A percentile compares a stretch with the other conserved stretches of the same genome.
Conservation (phyloP, 352 stramenopile genomes). For the Globisporangium heterothallicum region DNA sequence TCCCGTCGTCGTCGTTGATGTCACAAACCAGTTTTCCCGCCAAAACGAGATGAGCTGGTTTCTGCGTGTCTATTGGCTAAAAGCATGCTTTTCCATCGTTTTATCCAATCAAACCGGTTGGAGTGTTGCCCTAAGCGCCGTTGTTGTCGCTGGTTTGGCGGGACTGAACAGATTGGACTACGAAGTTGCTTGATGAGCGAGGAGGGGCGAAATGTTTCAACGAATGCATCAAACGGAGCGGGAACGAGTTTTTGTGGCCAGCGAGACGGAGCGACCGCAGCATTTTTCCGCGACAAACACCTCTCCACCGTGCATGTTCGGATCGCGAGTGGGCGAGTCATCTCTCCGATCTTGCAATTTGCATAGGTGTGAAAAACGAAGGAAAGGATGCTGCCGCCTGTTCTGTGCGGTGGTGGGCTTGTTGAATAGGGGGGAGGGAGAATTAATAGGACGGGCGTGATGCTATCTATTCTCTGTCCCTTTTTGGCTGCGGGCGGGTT, state of each 20-base stretch:
- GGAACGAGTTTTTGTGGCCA: too few species aligned
- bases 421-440: too few species aligned
- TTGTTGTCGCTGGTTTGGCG: conserved; percentile 1
- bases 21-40: conserved; percentile 9
- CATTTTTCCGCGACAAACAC: neutral
- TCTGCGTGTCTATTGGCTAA: neutral
- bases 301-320: neutral
- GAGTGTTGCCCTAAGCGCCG: conserved; percentile 1
- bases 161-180: conserved; percentile 8
- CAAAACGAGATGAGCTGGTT: too few species aligned
- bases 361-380: neutral
- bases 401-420: neutral
- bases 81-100: neutral
- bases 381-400: neutral
- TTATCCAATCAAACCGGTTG: neutral
- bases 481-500: neutral
- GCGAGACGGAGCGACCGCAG: neutral
- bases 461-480: neutral
- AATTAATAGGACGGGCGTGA: neutral
- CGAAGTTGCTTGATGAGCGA: neutral
- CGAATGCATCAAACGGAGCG: neutral
- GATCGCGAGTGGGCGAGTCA: neutral
- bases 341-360: neutral
- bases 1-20: neutral
- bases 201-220: neutral